Base-by-base conservation (phyloP, 225 moss, liverwort and hornwort genomes). In the Anthoceros angustus region DNA sequence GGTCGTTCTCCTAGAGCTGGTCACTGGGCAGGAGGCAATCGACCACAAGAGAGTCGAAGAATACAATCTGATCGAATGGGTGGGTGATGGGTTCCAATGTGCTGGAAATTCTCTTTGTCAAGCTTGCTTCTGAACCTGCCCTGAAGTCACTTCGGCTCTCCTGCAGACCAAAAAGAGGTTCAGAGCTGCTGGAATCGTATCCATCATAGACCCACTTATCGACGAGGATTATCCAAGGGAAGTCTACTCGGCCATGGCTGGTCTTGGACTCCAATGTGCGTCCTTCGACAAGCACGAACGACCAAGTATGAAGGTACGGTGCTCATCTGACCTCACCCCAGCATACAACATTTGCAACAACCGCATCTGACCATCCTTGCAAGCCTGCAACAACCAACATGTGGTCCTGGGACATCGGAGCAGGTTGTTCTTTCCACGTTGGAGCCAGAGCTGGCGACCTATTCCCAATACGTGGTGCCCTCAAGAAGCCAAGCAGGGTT, bases 51-150 rank as follows among this genome's bases (percentile, higher is more conserved):
- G 79, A 6, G 42, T 76, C 4, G 79, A 79, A 42, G 82, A 79
- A 62, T 77, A 43, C 66, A 82, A 82, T 50, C 71, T 82, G 26
- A 68, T 77, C 15, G 82, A 79, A 70, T 79, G 82, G 82, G 79
- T 77, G 69, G 66, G 63, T 1, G 32, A 32, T 32, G 32, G 1
- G 32, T 32, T 32, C 32, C 32, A 4, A 32, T 32, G 4, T 1
- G 32, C 32, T 32, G 32, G 4, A 32, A 32, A 32, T 32, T 4
- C 32, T 32, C 32, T 32, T 32, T 32, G 32, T 32, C 32, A 32
- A 32, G 32, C 32, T 32, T 32, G 32, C 40, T n/a, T 65, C 38
- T 11, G 38, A 25, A 20, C 41, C 7, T 16, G 64, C 14, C 8
- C 38, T 8, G 8, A 18, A 15, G 8, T 15, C 7, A 26, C 9